Conservation (phyloP, 2,329 filamentous ascomycete genomes). For the Chrysosporium queenslandicum region DNA sequence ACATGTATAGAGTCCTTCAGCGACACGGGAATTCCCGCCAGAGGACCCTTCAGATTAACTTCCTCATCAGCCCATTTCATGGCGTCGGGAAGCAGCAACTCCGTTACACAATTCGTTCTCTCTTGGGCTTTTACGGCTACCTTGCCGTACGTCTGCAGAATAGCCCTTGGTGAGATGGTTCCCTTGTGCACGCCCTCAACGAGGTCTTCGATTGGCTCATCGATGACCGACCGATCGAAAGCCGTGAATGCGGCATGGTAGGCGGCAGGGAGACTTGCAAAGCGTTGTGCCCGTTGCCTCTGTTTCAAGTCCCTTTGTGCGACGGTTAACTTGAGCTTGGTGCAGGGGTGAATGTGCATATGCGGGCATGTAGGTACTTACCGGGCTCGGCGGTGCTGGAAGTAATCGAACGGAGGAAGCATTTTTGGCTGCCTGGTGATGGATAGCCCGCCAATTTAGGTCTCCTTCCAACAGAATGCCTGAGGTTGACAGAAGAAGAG, state of each 20-base stretch:
- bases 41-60: constrained; percentile 65
- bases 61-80: constrained; percentile 58
- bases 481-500: neutral
- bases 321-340: constrained; percentile 12
- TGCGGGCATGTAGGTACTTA: constrained; percentile 35
- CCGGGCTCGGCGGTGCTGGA: constrained; percentile 63
- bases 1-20: constrained; percentile 72
- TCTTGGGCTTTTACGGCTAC: constrained; percentile 72
- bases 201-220: constrained; percentile 64
- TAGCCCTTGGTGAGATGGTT: constrained; percentile 53
- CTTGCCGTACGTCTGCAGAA: constrained; percentile 80
- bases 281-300: constrained; percentile 58
- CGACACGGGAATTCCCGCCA: constrained; percentile 79
- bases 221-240: constrained; percentile 56
- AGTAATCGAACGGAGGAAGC: constrained; percentile 53
- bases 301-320: constrained; percentile 63
- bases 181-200: constrained; percentile 69
- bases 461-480: neutral
- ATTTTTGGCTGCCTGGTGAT: constrained; percentile 23
- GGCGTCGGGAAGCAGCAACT: constrained; percentile 69
- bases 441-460: neutral
- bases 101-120: constrained; percentile 82
- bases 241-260: constrained; percentile 59
- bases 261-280: constrained; percentile 53
- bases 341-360: neutral